Evolutionary conservation across 805 yeast genomes (phyloP), one percentile per base, ranked within the genome.

Genomic region (Lipomyces starkeyi): DNA sequence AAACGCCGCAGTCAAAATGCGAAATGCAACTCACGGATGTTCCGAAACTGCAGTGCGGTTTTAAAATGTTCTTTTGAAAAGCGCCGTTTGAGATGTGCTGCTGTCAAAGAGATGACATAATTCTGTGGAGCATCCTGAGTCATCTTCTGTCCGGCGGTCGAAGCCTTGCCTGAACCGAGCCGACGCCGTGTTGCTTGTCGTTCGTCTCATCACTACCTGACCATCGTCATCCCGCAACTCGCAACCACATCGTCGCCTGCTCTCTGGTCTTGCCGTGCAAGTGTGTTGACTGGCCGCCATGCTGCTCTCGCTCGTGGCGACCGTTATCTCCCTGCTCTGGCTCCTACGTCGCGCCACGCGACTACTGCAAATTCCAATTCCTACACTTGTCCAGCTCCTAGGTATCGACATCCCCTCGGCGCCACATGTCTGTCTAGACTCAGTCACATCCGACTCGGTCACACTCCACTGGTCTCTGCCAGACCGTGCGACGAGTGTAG

Each of bases 321-420:
- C 74, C 64, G 65, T 75, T n/a, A 43, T 75, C 29, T 78, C 81
- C 52, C 68, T 76, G 47, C 62, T 75, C 53, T 78, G 80, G 80
- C 76, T 78, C 37, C 71, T 77, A 14, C 79, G 76, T 62, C 73
- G 81, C 27, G 78, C 78, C 53, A 73, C 78, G 35, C 71, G 76
- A 47, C 73, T 78, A 61, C 69, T 78, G 25, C 76, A 74, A 67
- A 76, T 78, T 57, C 79, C 81, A 2, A 76, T 77, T 27, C 75
- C 78, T 17, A 69, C 74, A 13, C 75, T 78, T 25, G 74, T 78
- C 29, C 75, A 76, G 61, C 70, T 76, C 25, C 71, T 78, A 43
- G 81, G 81, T 17, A 77, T 78, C 43, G 80, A 78, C 58, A 70
- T 78, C 7, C 81, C 81, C 1, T 75, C 77, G 4, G 64, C 78